These are phyloP conservation scores for Erythrophleum fordii DNA, from an alignment of 306 rosid species.

Conservation along the genomic window DNA sequence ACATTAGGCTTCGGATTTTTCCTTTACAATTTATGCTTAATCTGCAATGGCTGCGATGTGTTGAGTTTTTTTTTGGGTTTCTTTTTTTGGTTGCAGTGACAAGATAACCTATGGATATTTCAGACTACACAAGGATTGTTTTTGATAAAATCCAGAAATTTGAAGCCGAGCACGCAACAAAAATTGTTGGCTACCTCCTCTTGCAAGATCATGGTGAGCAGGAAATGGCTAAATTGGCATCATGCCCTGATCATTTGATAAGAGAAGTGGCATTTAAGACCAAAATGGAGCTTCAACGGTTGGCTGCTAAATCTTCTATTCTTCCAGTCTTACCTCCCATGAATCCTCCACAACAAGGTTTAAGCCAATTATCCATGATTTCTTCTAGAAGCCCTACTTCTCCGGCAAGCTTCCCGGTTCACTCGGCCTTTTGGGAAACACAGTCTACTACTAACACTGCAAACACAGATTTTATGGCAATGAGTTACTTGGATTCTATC, in stretches of 20 bases:
- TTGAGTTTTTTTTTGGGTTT: not conserved
- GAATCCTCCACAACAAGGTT: constrained; percentile 47
- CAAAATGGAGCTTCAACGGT: constrained; percentile 52
- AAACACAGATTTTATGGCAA: constrained; percentile 39
- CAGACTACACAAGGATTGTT: constrained; percentile 58
- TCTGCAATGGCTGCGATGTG: constrained; percentile 2
- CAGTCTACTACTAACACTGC: constrained; percentile 39
- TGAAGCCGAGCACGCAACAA: constrained; percentile 63
- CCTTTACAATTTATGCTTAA: not conserved
- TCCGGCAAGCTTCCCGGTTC: constrained; percentile 35
- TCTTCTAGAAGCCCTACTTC: constrained; percentile 41
- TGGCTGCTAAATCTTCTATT: constrained; percentile 38
- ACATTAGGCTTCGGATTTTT: not conserved
- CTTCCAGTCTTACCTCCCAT: constrained; percentile 37
- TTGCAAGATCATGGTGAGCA: constrained; percentile 59
- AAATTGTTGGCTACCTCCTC: constrained; percentile 69
- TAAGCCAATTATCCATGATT: constrained; percentile 37
- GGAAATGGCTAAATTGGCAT: constrained; percentile 59
- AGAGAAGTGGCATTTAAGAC: constrained; percentile 49
- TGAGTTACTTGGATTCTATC: constrained; percentile 47
- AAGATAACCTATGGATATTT: constrained; percentile 62
- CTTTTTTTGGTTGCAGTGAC: constrained; percentile 45
- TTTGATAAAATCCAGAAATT: constrained; percentile 53
- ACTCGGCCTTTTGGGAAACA: constrained; percentile 52
- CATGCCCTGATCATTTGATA: constrained; percentile 56